Conservation (phyloP, 805 yeast genomes). For the Nadsonia fulvescens region DNA sequence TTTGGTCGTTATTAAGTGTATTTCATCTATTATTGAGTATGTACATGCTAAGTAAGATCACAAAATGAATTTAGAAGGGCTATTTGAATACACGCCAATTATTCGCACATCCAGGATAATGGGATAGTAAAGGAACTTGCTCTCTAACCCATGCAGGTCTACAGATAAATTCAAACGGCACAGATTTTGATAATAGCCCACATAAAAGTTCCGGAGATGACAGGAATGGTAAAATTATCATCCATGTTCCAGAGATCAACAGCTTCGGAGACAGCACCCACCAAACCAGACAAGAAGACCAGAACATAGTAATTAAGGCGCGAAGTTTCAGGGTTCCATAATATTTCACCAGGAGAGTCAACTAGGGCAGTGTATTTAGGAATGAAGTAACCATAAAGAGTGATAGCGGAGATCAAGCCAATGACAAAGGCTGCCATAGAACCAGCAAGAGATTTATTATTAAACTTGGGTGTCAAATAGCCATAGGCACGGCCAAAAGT, state of each 20-base stretch:
- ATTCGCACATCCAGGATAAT: too few species aligned
- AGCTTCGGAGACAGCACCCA: constrained; percentile 79
- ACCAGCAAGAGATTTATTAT: constrained; percentile 77
- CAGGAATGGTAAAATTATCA: constrained; percentile 91
- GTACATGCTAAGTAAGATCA: too few species aligned
- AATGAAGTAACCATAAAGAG: constrained; percentile 56
- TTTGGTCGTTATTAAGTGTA: too few species aligned
- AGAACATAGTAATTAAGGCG: constrained; percentile 31
- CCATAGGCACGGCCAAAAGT: constrained; percentile 82
- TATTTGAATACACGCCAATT: too few species aligned
- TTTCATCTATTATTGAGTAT: too few species aligned
- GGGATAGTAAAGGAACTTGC: too few species aligned
- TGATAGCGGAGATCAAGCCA: constrained; percentile 48
- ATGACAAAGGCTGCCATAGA: constrained; percentile 66
- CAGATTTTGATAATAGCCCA: too few species aligned
- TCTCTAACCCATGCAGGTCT: too few species aligned
- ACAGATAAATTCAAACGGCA: too few species aligned
- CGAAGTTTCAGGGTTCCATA: constrained; percentile 51
- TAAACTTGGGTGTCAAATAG: constrained; percentile 58
- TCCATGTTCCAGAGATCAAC: constrained; percentile 62
- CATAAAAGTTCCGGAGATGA: constrained; percentile 54
- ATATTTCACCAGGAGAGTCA: constrained; percentile 37
- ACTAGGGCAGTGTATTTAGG: constrained; percentile 36
- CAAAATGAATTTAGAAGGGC: too few species aligned
- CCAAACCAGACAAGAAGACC: constrained; percentile 51